Evolutionary conservation across 495 filamentous ascomycete genomes (phyloP).

Genomic region (Rhypophila decipiens): DNA sequence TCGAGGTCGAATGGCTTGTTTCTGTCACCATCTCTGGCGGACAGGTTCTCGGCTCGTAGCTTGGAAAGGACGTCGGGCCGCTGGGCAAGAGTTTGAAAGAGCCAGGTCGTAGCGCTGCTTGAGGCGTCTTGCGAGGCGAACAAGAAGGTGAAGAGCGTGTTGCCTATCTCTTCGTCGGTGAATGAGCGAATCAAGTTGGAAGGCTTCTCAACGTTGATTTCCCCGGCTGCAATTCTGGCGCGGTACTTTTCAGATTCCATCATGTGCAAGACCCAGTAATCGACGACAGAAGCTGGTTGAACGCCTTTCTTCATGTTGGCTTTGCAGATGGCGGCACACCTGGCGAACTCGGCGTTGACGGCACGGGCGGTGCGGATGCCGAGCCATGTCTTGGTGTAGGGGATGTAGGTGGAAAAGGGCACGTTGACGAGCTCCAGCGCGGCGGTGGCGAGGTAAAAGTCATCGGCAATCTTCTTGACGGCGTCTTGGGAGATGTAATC

Average conservation of each 20-base stretch:
- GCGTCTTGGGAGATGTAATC: constrained; percentile 80
- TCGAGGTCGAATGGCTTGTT: constrained; percentile 65
- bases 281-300: constrained; percentile 77
- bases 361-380: constrained; percentile 85
- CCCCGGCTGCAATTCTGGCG: constrained; percentile 58
- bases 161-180: constrained; percentile 77
- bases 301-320: constrained; percentile 82
- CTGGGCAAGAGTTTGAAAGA: constrained; percentile 87
- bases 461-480: constrained; percentile 85
- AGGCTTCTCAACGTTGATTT: constrained; percentile 67
- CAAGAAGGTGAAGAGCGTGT: constrained; percentile 89
- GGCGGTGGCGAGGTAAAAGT: constrained; percentile 88
- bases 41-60: constrained; percentile 79
- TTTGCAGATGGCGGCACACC: constrained; percentile 81
- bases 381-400: constrained; percentile 90
- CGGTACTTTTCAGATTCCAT: constrained; percentile 69
- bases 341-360: constrained; percentile 78
- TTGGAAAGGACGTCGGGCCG: constrained; percentile 78
- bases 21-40: constrained; percentile 67
- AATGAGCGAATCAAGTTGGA: constrained; percentile 72
- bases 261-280: constrained; percentile 81
- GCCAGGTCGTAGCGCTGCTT: constrained; percentile 78
- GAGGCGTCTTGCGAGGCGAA: constrained; percentile 95
- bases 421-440: constrained; percentile 94
- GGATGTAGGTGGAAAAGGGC: constrained; percentile 65